phyloP scores from a whole-genome alignment of 2,329 filamentous ascomycete species.

The Calycina herbarum region DNA sequence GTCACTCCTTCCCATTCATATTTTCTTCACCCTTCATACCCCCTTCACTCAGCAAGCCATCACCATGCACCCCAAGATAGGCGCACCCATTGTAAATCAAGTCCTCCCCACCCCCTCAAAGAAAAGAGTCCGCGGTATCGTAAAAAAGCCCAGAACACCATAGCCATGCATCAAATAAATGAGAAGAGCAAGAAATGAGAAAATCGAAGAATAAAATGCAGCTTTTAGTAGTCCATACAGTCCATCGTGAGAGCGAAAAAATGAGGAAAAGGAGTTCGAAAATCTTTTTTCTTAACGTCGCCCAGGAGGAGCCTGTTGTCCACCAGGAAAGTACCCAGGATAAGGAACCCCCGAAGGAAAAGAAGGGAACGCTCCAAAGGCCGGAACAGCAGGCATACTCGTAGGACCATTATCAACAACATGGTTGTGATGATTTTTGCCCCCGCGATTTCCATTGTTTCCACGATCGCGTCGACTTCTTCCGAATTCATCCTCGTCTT shows the following conservation, averaged over 20 bases:
- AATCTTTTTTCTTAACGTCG: background rate
- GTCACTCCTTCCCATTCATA: too few species aligned
- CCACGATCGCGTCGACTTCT: conserved; percentile 26
- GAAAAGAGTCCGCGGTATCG: too few species aligned
- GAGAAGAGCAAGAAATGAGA: background rate
- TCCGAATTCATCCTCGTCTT: conserved; percentile 35
- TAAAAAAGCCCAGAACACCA: conserved; percentile 14
- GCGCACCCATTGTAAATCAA: background rate
- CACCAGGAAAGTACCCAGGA: background rate
- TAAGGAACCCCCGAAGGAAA: background rate
- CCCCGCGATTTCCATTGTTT: conserved; percentile 22
- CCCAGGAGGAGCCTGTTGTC: background rate
- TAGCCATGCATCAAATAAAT: conserved; percentile 11
- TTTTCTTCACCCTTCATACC: too few species aligned
- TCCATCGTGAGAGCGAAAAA: background rate
- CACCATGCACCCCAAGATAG: background rate
- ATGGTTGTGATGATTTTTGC: conserved; percentile 18
- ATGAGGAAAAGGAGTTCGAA: background rate
- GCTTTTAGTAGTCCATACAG: conserved; percentile 7
- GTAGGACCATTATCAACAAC: conserved; percentile 18
- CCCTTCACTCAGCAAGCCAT: too few species aligned
- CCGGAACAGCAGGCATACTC: conserved; percentile 25
- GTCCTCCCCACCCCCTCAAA: too few species aligned
- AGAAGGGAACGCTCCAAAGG: conserved; percentile 26
- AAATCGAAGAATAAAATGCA: conserved; percentile 11